Base-by-base conservation (phyloP, 2,329 filamentous ascomycete genomes). In the Sarocladium strictum region DNA sequence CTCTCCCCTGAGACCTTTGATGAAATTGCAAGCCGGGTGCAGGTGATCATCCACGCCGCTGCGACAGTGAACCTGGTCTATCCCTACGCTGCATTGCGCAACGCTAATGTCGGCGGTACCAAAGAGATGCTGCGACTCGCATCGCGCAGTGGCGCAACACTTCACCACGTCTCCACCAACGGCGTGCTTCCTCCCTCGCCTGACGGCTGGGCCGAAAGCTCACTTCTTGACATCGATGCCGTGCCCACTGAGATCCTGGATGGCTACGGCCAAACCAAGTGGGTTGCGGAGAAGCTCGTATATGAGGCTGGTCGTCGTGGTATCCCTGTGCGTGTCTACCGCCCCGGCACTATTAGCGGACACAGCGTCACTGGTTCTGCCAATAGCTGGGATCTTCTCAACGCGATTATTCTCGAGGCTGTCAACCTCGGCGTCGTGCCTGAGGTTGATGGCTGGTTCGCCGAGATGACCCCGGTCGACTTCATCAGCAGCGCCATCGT, bases 391-490 rank as follows among this genome's bases (percentile, higher is more conserved):
- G 89, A 93, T 76, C 71, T 93, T 19, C 73, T 93, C 45, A 89
- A 86, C 53, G 88, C 89, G 0, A 67, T 93, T 55, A 78, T 92
- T 24, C 85, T 91, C 1, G 89, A 92, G 65, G 91, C 88, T 0
- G 76, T 92, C 35, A 83, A 87, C 53, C 76, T 92, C 3, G 87
- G 87, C 5, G 80, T 81, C 60, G 81, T 81, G 1, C 88, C 89
- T 0, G 78, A 88, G 53, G 83, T 91, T 3, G 77, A 86, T 51
- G 84, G 84, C 40, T 93, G 89, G 89, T 81, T 85, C 51, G 81
- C 87, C 1, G 89, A 93, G 70, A 92, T 92, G 88, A 91, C 89
- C 0, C 88, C 89, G 0, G 89, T 90, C 14, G 88, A 93, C 68
- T 91, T 89, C 62, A 87, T 91, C 56, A 88, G 84, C 69, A 84